phyloP scores from a whole-genome alignment of 2,329 filamentous ascomycete genomes.

The Periconia sp. region DNA sequence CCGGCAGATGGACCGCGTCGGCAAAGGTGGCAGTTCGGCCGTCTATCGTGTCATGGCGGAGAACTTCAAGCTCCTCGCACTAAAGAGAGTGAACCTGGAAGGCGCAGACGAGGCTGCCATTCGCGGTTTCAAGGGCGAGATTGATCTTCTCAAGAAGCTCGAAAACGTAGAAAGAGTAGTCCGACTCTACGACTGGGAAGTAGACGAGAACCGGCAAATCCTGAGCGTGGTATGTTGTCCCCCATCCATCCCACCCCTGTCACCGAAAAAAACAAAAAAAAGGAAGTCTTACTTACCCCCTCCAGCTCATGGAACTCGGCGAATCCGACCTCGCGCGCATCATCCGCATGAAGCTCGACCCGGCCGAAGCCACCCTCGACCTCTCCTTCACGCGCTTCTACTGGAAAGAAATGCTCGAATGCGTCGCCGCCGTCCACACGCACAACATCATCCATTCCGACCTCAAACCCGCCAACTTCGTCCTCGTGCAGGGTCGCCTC shows the following conservation, averaged over 20 bases:
- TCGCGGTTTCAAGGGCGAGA: constrained; percentile 90
- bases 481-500: constrained; percentile 83
- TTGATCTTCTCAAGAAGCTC: constrained; percentile 82
- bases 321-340: constrained; percentile 91
- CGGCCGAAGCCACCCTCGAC: constrained; percentile 70
- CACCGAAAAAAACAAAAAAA: too few relatives aligned
- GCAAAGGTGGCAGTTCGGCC: constrained; percentile 88
- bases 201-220: constrained; percentile 88
- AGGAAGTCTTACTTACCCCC: constrained; percentile 17
- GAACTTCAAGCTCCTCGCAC: constrained; percentile 90
- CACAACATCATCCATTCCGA: constrained; percentile 95
- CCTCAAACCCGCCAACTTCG: constrained; percentile 95
- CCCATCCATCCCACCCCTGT: neutral
- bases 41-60: constrained; percentile 97
- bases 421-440: constrained; percentile 83
- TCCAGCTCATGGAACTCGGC: constrained; percentile 91
- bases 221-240: constrained; percentile 72
- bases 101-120: constrained; percentile 84
- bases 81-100: constrained; percentile 90
- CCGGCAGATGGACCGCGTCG: constrained; percentile 85
- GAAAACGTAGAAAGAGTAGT: constrained; percentile 88
- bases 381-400: constrained; percentile 92
- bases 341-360: constrained; percentile 66
- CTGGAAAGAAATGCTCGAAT: constrained; percentile 99
- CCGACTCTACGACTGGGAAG: constrained; percentile 85